Evolutionary conservation across 2,329 filamentous ascomycete genomes (phyloP).

Genomic region (Laburnicola sp.): DNA sequence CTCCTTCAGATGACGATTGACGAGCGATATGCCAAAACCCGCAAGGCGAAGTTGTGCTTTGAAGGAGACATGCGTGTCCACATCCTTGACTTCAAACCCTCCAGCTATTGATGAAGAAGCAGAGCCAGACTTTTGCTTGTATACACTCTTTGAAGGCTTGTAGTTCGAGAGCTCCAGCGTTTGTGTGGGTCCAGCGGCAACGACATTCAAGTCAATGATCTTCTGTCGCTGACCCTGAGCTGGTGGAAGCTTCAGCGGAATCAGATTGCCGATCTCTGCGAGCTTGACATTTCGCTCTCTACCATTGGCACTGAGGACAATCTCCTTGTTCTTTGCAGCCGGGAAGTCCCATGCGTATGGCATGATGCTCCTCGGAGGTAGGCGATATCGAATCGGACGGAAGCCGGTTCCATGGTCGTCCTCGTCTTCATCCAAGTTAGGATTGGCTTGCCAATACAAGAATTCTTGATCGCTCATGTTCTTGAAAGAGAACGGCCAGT

Average conservation of each 20-base stretch:
- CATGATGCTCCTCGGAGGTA: slow-evolving; percentile 96
- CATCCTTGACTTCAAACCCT: slow-evolving; percentile 91
- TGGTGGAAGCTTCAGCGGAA: slow-evolving; percentile 87
- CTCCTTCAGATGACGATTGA: slow-evolving; percentile 90
- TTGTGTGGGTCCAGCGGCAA: slow-evolving; percentile 92
- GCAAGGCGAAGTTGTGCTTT: slow-evolving; percentile 84
- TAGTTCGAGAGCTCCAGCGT: slow-evolving; percentile 94
- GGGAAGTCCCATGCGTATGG: slow-evolving; percentile 99
- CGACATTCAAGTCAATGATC: slow-evolving; percentile 95
- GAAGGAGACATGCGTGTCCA: slow-evolving; percentile 86
- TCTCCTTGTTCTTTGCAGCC: slow-evolving; percentile 92
- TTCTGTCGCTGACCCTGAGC: slow-evolving; percentile 68
- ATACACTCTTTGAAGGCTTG: slow-evolving; percentile 88
- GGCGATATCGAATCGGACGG: slow-evolving; percentile 87
- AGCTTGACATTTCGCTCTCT: slow-evolving; percentile 91
- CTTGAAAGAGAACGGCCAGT: slow-evolving; percentile 98
- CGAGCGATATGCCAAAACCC: slow-evolving; percentile 87
- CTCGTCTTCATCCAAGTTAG: slow-evolving; percentile 89
- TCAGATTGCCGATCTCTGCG: slow-evolving; percentile 92
- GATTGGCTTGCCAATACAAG: slow-evolving; percentile 92
- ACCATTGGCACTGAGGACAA: slow-evolving; percentile 77
- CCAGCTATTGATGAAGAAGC: slow-evolving; percentile 63
- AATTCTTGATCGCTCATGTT: slow-evolving; percentile 98
- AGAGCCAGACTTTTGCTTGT: slow-evolving; percentile 65
- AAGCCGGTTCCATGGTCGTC: slow-evolving; percentile 80